Evolutionary conservation across 2,329 filamentous ascomycete species (phyloP), one percentile per base, ranked within the genome.

Genomic region (Epichloe typhina): DNA sequence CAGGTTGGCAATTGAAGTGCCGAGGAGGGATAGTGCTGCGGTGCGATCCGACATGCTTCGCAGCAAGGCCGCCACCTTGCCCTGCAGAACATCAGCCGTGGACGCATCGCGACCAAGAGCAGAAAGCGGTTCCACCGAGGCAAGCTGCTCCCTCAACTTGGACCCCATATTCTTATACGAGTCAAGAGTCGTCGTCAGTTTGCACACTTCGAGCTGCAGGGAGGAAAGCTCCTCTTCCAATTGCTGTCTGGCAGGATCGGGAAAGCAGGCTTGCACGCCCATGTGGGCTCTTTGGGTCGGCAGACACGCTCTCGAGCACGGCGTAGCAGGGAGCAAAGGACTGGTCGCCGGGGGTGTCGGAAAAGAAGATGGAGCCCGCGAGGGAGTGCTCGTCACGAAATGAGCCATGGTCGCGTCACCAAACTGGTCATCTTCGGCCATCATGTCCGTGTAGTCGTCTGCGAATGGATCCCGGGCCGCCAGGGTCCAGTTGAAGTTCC

Each of bases 341-440:
- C 77, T 80, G 0, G 77, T 80, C 2, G 72, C 69, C 1, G 77
- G 77, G 0, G 77, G 77, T 0, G 76, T 77, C 4, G 72, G 72
- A 54, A 80, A 79, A 0, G 75, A 77, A n/a, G 63, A 59, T 43
- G 64, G 61, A 41, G 64, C 60, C 15, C 65, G 59, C 2, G 70
- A 69, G 0, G 77, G 77, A 3, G 77, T 80, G 59, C 77, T 74
- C 57, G 71, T 73, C 7, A 68, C 62, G 2, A 79, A 57, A 33
- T 79, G 73, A 0, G 70, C 72, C 61, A 77, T 68, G 0, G 74
- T 74, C 3, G 64, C 59, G n/a, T 79, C 72, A 7, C 73, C 72
- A 59, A 78, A 77, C 26, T 67, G 60, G 9, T 68, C 66, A 8
- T 64, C 63, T 8, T 45, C 43, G 7, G 55, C 60, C 19, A 61